Conservation (phyloP, 169 alveolate genomes). For the Eimeria sp. region DNA sequence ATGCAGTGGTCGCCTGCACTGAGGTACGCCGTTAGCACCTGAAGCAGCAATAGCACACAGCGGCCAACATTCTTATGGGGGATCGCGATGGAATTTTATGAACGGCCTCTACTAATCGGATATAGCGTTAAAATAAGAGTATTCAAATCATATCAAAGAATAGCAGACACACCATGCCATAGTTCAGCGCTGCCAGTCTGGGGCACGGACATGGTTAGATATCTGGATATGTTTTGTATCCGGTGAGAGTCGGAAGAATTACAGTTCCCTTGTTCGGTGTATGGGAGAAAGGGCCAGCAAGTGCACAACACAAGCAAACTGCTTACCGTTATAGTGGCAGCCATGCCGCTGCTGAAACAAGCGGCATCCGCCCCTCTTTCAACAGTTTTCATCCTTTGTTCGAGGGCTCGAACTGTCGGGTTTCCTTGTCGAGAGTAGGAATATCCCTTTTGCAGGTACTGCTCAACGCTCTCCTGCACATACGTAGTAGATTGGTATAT, state of each 20-base stretch:
- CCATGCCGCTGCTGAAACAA: constrained; percentile 87
- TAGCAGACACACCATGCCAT: too few species aligned
- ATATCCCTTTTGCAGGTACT: constrained; percentile 83
- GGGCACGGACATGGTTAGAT: too few species aligned
- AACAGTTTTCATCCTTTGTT: constrained; percentile 84
- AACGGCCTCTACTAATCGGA: too few species aligned
- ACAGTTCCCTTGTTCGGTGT: too few species aligned
- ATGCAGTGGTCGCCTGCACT: constrained; percentile 84
- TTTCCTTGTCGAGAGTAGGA: constrained; percentile 88
- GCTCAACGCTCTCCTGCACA: constrained; percentile 85
- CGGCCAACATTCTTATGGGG: too few species aligned
- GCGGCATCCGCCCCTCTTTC: constrained; percentile 86
- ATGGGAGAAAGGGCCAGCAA: too few species aligned
- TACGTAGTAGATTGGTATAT: constrained; percentile 87
- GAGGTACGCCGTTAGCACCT: constrained; percentile 78
- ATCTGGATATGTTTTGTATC: too few species aligned
- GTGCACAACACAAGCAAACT: too few species aligned
- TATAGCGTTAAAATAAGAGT: too few species aligned
- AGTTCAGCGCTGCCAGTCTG: too few species aligned
- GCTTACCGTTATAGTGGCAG: constrained; percentile 85
- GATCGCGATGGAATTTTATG: not conserved
- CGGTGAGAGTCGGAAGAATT: too few species aligned
- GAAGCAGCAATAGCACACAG: not conserved
- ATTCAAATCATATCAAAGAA: too few species aligned
- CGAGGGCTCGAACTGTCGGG: constrained; percentile 87